Conservation (phyloP, 148 eudicot genomes). For the Silene latifolia region DNA sequence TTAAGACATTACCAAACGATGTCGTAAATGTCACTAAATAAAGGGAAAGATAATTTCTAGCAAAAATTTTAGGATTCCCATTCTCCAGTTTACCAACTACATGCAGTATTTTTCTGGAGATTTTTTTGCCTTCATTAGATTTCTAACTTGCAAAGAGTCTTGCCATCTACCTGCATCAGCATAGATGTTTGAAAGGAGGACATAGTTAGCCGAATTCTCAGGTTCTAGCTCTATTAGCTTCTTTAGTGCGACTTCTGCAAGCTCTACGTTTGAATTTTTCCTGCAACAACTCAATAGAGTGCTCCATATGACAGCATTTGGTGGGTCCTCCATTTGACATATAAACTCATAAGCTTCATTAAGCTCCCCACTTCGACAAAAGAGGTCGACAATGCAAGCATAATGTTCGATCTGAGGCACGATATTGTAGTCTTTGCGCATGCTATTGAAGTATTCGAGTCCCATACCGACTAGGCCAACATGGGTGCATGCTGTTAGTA, state of each 20-base stretch:
- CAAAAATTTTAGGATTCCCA: conserved; percentile 48
- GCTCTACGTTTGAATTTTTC: conserved; percentile 34
- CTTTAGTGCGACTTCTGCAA: conserved; percentile 43
- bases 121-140: conserved; percentile 34
- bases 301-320: conserved; percentile 59
- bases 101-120: conserved; percentile 45
- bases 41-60: conserved; percentile 24
- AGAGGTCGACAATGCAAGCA: conserved; percentile 58
- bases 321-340: conserved; percentile 42
- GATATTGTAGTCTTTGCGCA: conserved; percentile 37
- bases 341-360: conserved; percentile 48
- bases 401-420: conserved; percentile 48
- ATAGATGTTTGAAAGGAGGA: conserved; percentile 49
- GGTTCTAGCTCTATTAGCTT: conserved; percentile 48
- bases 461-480: conserved; percentile 50
- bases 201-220: conserved; percentile 55
- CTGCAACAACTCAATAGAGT: conserved; percentile 50
- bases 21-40: no score
- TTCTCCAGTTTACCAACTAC: conserved; percentile 58
- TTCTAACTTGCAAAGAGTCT: conserved; percentile 37
- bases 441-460: conserved; percentile 36
- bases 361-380: conserved; percentile 46
- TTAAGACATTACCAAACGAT: no score
- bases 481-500: conserved; percentile 58
- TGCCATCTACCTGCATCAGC: conserved; percentile 52